Evolutionary conservation across 75 land plant species (phyloP), one percentile per base, ranked within the genome.

Genomic region (Cupressus sempervirens): DNA sequence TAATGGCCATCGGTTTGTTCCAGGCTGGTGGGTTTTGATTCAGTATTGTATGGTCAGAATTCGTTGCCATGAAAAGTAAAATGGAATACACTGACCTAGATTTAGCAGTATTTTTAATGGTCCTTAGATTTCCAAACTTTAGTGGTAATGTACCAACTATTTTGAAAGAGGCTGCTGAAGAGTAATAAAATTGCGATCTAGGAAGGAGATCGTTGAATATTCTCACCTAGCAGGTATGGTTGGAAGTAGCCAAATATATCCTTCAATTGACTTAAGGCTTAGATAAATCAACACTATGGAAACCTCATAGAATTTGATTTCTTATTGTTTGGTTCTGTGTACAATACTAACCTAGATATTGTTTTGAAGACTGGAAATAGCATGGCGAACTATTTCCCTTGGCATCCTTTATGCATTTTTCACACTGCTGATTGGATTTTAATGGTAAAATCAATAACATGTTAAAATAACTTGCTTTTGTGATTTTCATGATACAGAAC

Each of bases 161-260:
- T 72, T n/a, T 29, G 23, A 79, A 79, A 48, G 81, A 36, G 45
- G 81, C 12, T 45, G 81, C 30, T 0, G 81, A 79, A 79, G 30
- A 45, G 48, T 79, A 45, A 79, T 41, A 79, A 43, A 43, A 45
- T 45, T 79, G 46, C 45, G 46, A 79, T 45, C 81, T 79, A 43
- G 46, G 41, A 79, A 41, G 80, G 41, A 79, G 81, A 32, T 79
- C 46, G n/a, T 75, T 76, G n/a, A 43, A 48, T 79, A 43, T 79
- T 29, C 30, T 79, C 30, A n/a, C 29, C 29, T 23, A 77, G 48
- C 20, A 43, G 80, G 43, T 75, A 14, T 75, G 16, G 23, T 76
- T 76, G 43, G 38, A 76, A 76, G 40, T 34, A 43, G 79, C 26
- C 79, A 40, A 76, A 76, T 76, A 16, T 38, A 20, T 76, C 23